Evolutionary conservation across 1,139 yeast genomes (phyloP), one percentile per base, ranked within the genome.

Genomic region (Yamadazyma atlantica): DNA sequence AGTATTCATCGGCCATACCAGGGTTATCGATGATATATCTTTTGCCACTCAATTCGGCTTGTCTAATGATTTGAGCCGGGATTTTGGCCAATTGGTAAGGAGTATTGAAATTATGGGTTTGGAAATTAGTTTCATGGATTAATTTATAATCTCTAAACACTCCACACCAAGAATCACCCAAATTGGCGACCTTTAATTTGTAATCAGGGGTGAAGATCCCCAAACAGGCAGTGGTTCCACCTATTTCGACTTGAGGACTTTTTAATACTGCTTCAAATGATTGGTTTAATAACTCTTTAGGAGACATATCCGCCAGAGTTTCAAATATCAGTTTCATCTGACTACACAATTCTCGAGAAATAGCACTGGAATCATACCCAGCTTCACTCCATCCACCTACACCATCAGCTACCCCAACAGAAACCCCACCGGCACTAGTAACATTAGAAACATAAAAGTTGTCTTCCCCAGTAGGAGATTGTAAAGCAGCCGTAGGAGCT

Each of bases 331-430:
- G 30, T 36, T 59, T 56, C 37, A 67, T 64, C 5, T 73, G 60
- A 12, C 59, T 60, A 48, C 89, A 82, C 34, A 84, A 60, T 51
- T 83, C 90, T 50, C 90, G 66, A 11, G 87, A 80, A 33, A 85
- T 83, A 7, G 90, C 90, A 42, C 85, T 78, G 2, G 96, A 86
- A 57, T 90, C 97, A 50, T 82, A 85, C 0, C 97, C 97, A 29
- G 87, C 82, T 48, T 86, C 92, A 2, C 88, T 78, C 97, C 97
- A 92, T 1, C 97, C 97, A 13, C 97, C 97, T 4, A 92, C 97
- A 14, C 98, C 98, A 60, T 92, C 98, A 2, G 97, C 92, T 1
- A 92, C 97, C 8, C 96, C 97, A 7, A 87, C 72, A 0, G 90
- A 80, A 1, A 84, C 55, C 2, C 68, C 72, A 8, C 77, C 71